Percentiles rank a stretch among this genome's conserved stretches.
phyloP scores from a whole-genome alignment of 2,329 filamentous ascomycete genomes.

The Alternaria longipes region DNA sequence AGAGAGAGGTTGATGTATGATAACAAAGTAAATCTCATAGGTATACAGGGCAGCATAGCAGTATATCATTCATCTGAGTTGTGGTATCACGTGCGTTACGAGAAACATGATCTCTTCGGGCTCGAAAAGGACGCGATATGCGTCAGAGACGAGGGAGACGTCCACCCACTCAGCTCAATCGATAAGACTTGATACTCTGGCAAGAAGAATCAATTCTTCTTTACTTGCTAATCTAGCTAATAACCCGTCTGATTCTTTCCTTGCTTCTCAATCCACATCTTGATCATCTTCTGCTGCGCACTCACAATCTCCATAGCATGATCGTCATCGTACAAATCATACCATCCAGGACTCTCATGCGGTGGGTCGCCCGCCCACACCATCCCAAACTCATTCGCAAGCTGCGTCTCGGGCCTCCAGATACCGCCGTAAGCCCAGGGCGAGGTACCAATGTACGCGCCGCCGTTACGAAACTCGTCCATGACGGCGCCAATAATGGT shows the following conservation, averaged over 20 bases:
- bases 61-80: background rate
- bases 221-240: background rate
- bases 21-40: background rate
- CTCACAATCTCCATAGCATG: constrained; percentile 50
- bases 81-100: background rate
- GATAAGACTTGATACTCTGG: background rate
- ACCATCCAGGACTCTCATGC: constrained; percentile 53
- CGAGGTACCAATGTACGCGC: constrained; percentile 50
- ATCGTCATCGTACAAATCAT: constrained; percentile 53
- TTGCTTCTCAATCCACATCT: constrained; percentile 38
- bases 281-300: constrained; percentile 45
- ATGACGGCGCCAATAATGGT: constrained; percentile 50
- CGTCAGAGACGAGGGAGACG: background rate
- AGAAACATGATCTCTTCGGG: background rate
- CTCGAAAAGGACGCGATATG: background rate
- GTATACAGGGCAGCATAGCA: background rate
- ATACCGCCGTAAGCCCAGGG: constrained; percentile 55
- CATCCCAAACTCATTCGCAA: constrained; percentile 51
- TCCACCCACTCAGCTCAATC: too few species aligned
- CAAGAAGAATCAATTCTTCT: background rate
- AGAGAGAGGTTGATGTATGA: background rate
- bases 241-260: constrained; percentile 6
- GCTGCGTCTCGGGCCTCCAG: constrained; percentile 52
- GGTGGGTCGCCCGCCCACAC: constrained; percentile 54
- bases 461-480: constrained; percentile 45